Conservation (phyloP, 2,329 filamentous ascomycete genomes). For the Colletotrichum chrysophilum region DNA sequence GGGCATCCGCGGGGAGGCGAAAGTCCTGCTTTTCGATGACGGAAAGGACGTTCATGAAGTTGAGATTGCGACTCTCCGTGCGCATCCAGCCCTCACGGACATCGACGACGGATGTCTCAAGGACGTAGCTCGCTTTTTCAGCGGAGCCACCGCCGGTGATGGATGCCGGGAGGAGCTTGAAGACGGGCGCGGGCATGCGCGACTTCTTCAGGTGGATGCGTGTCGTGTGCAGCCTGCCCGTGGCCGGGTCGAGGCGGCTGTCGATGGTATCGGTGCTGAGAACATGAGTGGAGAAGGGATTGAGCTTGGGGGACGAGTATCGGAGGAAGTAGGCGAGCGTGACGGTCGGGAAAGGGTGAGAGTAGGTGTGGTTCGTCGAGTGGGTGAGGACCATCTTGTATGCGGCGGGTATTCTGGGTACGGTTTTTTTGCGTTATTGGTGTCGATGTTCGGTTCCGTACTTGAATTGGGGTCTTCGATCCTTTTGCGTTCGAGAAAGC, state of each 20-base stretch:
- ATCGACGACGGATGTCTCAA: conserved; percentile 81
- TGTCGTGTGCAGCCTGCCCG: conserved; percentile 77
- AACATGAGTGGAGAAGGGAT: conserved; percentile 83
- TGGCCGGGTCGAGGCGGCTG: conserved; percentile 73
- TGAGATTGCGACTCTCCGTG: conserved; percentile 80
- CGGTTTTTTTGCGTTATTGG: neutral
- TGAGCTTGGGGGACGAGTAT: conserved; percentile 73
- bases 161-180: conserved; percentile 76
- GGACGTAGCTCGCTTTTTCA: conserved; percentile 78
- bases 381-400: conserved; percentile 66
- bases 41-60: conserved; percentile 80
- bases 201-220: conserved; percentile 84
- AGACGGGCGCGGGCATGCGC: conserved; percentile 74
- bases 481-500: neutral
- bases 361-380: conserved; percentile 74
- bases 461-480: neutral
- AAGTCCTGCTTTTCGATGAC: conserved; percentile 81
- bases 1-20: conserved; percentile 43
- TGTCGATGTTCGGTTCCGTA: neutral
- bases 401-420: neutral
- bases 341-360: conserved; percentile 83
- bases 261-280: conserved; percentile 84
- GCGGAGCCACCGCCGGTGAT: conserved; percentile 65
- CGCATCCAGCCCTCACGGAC: conserved; percentile 83
- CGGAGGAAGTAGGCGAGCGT: conserved; percentile 89